phyloP scores from a whole-genome alignment of 306 rosid genomes.

The Arachis stenosperma region DNA sequence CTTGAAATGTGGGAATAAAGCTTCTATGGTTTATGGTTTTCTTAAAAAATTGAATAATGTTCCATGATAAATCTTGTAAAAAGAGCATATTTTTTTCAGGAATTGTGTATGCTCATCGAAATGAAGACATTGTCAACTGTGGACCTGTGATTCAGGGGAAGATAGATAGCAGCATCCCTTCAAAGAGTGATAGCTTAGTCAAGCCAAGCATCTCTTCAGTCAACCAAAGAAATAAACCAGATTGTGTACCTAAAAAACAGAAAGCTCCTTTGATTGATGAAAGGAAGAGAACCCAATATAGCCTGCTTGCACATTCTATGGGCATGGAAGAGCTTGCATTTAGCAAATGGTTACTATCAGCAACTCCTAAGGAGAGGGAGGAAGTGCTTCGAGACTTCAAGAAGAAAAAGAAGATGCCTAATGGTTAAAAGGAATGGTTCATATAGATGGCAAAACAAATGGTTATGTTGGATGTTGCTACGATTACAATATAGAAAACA shows the following conservation, averaged over 20 bases:
- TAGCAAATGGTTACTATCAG: conserved; percentile 85
- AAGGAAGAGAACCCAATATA: conserved; percentile 61
- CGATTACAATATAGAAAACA: conserved; percentile 1
- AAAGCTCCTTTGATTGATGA: conserved; percentile 47
- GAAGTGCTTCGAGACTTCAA: conserved; percentile 64
- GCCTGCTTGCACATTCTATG: conserved; percentile 60
- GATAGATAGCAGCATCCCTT: conserved; percentile 32
- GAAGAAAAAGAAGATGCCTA: conserved; percentile 57
- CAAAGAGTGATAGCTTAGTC: conserved; percentile 32
- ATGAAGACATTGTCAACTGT: conserved; percentile 76
- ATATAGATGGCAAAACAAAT: conserved; percentile 25
- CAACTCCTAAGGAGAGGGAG: conserved; percentile 67
- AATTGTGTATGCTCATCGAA: conserved; percentile 78
- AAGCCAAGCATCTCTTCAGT: conserved; percentile 36
- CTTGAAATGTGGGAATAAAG: conserved; percentile 29
- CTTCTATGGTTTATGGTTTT: not conserved
- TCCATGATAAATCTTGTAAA: no score
- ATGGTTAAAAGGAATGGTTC: conserved; percentile 38
- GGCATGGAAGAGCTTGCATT: conserved; percentile 76
- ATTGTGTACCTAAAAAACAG: conserved; percentile 33
- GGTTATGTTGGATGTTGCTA: conserved; percentile 1
- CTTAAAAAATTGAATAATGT: no score
- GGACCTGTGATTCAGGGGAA: conserved; percentile 53
- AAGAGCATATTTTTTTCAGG: conserved; percentile 45
- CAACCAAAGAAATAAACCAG: conserved; percentile 43